A percentile compares a stretch with the other conserved stretches of the same genome.
phyloP scores from a whole-genome alignment of 2,329 filamentous ascomycete genomes.

The Calonectria montana region DNA sequence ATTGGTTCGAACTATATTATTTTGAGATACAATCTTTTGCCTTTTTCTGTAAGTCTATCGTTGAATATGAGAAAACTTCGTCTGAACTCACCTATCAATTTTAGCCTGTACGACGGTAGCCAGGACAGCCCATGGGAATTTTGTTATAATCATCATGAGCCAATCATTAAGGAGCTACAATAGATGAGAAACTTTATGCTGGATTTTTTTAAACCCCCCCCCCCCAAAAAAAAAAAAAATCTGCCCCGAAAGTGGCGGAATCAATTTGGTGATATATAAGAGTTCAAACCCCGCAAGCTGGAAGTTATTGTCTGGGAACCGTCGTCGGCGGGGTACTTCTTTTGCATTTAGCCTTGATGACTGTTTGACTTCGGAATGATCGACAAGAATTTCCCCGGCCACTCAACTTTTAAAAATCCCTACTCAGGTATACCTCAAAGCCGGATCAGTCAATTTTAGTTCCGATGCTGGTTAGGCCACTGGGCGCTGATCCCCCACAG shows the following conservation, averaged over 20 bases:
- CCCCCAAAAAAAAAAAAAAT: no score
- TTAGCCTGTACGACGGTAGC: not conserved
- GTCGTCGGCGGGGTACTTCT: not conserved
- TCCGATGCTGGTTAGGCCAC: not conserved
- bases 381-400: not conserved
- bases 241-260: not conserved
- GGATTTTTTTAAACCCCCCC: no score
- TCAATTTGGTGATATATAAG: not conserved
- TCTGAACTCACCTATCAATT: conserved; percentile 2
- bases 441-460: not conserved
- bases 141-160: not conserved
- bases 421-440: not conserved
- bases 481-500: not conserved
- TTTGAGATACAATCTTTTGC: conserved; percentile 32
- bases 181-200: not conserved
- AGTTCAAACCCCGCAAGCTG: not conserved
- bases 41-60: conserved; percentile 15
- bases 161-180: not conserved
- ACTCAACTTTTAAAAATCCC: not conserved
- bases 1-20: conserved; percentile 38
- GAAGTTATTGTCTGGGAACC: no score
- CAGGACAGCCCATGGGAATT: not conserved
- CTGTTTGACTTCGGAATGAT: not conserved
- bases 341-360: not conserved
- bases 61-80: not conserved